A percentile compares a stretch with the other conserved stretches of the same genome.
Evolutionary conservation across 2,329 filamentous ascomycete genomes (phyloP).

Genomic region (Didymosphaeria variabile): DNA sequence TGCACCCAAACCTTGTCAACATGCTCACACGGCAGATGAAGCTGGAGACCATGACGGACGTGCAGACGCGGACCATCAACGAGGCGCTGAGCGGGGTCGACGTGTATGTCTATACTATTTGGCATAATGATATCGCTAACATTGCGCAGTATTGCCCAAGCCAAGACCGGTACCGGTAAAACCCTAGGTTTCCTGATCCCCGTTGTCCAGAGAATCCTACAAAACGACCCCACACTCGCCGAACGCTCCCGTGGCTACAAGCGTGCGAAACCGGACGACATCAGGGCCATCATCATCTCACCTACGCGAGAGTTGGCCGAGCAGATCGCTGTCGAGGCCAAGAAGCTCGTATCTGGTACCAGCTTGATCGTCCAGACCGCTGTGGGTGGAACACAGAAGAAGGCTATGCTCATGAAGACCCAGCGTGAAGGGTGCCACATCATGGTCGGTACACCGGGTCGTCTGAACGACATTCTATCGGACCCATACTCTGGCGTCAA

Average conservation of each 20-base stretch:
- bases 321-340: conserved; percentile 76
- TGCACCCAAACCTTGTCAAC: conserved; percentile 71
- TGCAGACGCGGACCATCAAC: conserved; percentile 85
- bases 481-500: conserved; percentile 70
- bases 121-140: conserved; percentile 20
- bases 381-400: conserved; percentile 91
- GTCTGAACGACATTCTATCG: conserved; percentile 80
- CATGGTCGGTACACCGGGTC: conserved; percentile 88
- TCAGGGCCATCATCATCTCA: conserved; percentile 68
- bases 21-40: conserved; percentile 77
- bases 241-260: conserved; percentile 50
- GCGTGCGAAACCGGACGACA: conserved; percentile 60
- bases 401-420: conserved; percentile 71
- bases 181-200: conserved; percentile 93
- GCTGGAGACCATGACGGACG: conserved; percentile 88
- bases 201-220: conserved; percentile 79
- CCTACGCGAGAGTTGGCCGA: conserved; percentile 71
- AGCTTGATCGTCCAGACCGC: conserved; percentile 76
- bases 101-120: conserved; percentile 67
- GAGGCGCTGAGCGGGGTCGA: conserved; percentile 82
- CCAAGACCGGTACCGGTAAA: conserved; percentile 96
- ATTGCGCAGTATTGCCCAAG: conserved; percentile 74
- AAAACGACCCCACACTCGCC: conserved; percentile 68
- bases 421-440: conserved; percentile 83
- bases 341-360: conserved; percentile 70